Conservation (phyloP, 2,329 filamentous ascomycete species). For the Coniochaeta sp. region DNA sequence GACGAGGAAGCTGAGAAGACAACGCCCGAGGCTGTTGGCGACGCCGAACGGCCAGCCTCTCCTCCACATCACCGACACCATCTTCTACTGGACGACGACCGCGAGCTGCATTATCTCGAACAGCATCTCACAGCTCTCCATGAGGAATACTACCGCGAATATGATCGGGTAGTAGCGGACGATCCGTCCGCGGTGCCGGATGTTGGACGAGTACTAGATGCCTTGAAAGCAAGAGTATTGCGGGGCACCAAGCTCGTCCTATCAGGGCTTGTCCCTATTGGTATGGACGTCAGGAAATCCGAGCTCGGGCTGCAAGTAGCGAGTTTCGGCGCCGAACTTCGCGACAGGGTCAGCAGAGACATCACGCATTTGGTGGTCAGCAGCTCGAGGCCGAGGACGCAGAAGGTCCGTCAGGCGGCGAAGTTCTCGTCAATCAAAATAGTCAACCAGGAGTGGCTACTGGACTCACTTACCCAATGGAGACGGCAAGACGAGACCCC, state of each 20-base stretch:
- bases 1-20: conserved; percentile 55
- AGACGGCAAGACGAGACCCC: conserved; percentile 68
- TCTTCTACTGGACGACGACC: conserved; percentile 80
- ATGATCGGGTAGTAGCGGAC: conserved; percentile 50
- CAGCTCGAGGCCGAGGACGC: conserved; percentile 66
- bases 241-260: conserved; percentile 73
- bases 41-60: conserved; percentile 13
- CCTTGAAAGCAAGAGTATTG: conserved; percentile 71
- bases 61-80: conserved; percentile 53
- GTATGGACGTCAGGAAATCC: conserved; percentile 68
- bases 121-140: conserved; percentile 71
- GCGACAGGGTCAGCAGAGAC: conserved; percentile 48
- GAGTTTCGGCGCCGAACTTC: conserved; percentile 69
- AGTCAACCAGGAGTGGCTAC: conserved; percentile 85
- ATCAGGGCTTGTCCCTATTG: conserved; percentile 82
- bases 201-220: conserved; percentile 74
- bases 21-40: conserved; percentile 26
- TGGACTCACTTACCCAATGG: conserved; percentile 81
- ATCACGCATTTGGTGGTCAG: conserved; percentile 71
- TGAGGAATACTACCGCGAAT: conserved; percentile 72
- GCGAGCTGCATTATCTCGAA: conserved; percentile 71
- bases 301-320: conserved; percentile 84
- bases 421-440: conserved; percentile 78
- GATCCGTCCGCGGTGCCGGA: conserved; percentile 64
- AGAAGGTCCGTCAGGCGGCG: conserved; percentile 84